Conservation (phyloP, 2,329 filamentous ascomycete genomes). For the Moelleriella libera region DNA sequence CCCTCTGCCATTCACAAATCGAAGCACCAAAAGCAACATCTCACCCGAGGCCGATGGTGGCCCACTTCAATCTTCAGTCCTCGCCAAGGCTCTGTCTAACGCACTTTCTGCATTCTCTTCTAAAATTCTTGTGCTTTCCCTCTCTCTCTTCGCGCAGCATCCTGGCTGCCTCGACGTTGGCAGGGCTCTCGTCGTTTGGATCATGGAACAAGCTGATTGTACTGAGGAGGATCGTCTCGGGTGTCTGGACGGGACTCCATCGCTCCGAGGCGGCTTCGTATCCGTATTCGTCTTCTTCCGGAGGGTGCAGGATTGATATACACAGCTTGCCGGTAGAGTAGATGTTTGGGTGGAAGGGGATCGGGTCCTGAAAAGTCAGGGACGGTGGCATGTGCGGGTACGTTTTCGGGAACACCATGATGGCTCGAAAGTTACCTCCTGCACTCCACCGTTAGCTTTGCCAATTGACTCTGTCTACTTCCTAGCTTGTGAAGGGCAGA, state of each 20-base stretch:
- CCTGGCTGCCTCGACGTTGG: slow-evolving; percentile 85
- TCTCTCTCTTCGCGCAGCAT: slow-evolving; percentile 69
- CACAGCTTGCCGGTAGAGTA: slow-evolving; percentile 80
- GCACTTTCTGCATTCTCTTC: slow-evolving; percentile 61
- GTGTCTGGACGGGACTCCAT: slow-evolving; percentile 89
- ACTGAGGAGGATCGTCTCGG: slow-evolving; percentile 83
- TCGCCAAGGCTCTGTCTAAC: slow-evolving; percentile 73
- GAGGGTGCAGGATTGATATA: slow-evolving; percentile 93
- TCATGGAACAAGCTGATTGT: slow-evolving; percentile 86
- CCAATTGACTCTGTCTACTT: not conserved
- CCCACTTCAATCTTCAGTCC: slow-evolving; percentile 30
- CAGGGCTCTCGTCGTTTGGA: slow-evolving; percentile 90
- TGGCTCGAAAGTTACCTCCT: slow-evolving; percentile 88
- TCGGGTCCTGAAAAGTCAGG: slow-evolving; percentile 71
- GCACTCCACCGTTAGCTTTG: not conserved
- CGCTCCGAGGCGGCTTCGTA: slow-evolving; percentile 85
- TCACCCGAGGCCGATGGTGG: too few relatives aligned
- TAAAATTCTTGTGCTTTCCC: slow-evolving; percentile 54
- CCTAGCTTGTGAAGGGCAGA: not conserved
- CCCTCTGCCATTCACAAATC: too few relatives aligned
- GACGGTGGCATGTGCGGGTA: slow-evolving; percentile 84
- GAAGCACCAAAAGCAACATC: too few relatives aligned
- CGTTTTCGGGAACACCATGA: slow-evolving; percentile 66
- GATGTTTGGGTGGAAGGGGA: slow-evolving; percentile 90
- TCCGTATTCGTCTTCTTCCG: slow-evolving; percentile 84